Evolutionary conservation across 345 rosid species (phyloP), one percentile per base, ranked within the genome.

Genomic region (Hirschfeldia incana): DNA sequence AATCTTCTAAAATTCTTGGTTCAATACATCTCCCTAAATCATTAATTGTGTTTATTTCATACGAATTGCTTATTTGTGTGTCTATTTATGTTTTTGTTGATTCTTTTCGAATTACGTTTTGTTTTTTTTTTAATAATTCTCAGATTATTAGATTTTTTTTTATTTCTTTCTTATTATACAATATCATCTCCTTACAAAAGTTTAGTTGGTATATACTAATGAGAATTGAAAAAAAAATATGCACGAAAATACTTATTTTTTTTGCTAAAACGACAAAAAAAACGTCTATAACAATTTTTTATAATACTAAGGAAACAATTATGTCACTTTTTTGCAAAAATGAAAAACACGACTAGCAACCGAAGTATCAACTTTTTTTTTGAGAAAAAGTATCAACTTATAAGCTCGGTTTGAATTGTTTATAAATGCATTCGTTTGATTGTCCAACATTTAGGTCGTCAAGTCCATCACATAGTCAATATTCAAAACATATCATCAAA

Each of bases 401-500:
- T 21, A 53, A 74, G 28, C 34, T 46, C 34, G 15, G 12, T 30
- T 39, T 33, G 6, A 64, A 51, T 12, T 65, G 46, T 32, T 30
- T 49, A 12, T 33, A 7, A 32, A 26, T 65, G 44, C 59, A 66
- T 34, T 75, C 12, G 39, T 4, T 65, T 67, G 8, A 58, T 58
- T 67, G 9, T 58, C 21, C 67, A 75, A 39, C 33, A 42, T 12
- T 12, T 59, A 46, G 37, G 53, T 61, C 10, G 27, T 62, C 36
- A 69, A 77, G 66, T 51, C 49, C 10, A 29, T 33, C 27, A 30
- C 16, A 55, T 71, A 64, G 72, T 65, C 60, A 55, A 71, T 55
- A 71, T 65, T 78, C 65, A 49, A 51, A 55, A 34, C 33, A 67
- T 67, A 64, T 61, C 63, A 58, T 58, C 26, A 36, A 63, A 34